Percentiles rank a stretch among this genome's conserved stretches.
phyloP scores from a whole-genome alignment of 2,329 filamentous ascomycete species.

The Ceratocystis diversiconidia region DNA sequence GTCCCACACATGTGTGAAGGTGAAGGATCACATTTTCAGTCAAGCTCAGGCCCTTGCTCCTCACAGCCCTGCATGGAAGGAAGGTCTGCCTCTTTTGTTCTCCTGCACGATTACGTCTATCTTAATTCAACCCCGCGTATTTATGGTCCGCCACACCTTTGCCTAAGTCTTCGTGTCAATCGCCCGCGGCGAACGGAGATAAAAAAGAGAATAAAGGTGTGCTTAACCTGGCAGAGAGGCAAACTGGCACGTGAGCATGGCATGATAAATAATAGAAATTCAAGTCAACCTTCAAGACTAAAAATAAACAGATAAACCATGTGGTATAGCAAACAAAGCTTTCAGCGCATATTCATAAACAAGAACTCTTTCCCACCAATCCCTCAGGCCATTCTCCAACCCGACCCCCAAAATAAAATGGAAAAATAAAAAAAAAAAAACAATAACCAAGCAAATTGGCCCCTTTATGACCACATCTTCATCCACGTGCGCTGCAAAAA shows the following conservation, averaged over 20 bases:
- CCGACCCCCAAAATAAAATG: neutral
- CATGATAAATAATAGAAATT: neutral
- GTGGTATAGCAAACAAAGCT: constrained; percentile 4
- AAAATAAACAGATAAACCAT: neutral
- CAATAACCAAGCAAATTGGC: neutral
- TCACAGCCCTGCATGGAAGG: too few species aligned
- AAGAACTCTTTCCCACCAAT: neutral
- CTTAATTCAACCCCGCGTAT: too few species aligned
- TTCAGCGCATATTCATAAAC: neutral
- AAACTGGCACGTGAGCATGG: neutral
- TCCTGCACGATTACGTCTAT: too few species aligned
- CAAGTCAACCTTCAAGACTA: neutral
- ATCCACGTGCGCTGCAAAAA: constrained; percentile 28
- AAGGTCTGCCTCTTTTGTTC: too few species aligned
- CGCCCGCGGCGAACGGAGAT: too few species aligned
- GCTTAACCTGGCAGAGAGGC: neutral
- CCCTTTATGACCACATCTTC: constrained; percentile 26
- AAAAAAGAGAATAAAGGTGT: too few species aligned
- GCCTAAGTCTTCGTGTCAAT: too few species aligned
- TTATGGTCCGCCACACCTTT: too few species aligned
- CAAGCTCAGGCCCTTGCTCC: too few species aligned
- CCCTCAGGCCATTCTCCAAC: neutral
- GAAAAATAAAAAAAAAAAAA: neutral
- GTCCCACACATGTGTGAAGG: too few species aligned
- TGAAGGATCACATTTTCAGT: too few species aligned